Evolutionary conservation across 2,329 filamentous ascomycete genomes (phyloP).

Genomic region (Diaporthe humulicola): DNA sequence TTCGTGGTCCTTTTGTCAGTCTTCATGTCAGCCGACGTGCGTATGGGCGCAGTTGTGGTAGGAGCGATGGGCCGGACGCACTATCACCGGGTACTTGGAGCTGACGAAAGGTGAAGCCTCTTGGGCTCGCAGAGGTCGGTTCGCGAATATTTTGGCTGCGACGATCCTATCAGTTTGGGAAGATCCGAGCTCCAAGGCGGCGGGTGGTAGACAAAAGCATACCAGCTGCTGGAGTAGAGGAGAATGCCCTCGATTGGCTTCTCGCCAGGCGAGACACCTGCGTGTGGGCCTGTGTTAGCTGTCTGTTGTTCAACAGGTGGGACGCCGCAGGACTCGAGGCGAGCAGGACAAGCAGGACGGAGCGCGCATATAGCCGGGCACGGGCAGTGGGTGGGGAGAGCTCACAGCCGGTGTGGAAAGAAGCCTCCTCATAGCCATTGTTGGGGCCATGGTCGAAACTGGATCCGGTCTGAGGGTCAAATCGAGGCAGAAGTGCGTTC

Average conservation of each 20-base stretch:
- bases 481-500: slow-evolving; percentile 27
- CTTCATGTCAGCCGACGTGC: slow-evolving; percentile 41
- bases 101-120: slow-evolving; percentile 90
- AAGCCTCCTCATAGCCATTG: slow-evolving; percentile 74
- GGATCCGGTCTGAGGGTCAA: slow-evolving; percentile 44
- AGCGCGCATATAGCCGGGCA: slow-evolving; percentile 23
- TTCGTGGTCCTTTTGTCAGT: slow-evolving; percentile 84
- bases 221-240: slow-evolving; percentile 86
- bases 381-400: slow-evolving; percentile 43
- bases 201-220: slow-evolving; percentile 53
- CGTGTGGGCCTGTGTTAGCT: slow-evolving; percentile 44
- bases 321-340: slow-evolving; percentile 2
- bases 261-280: slow-evolving; percentile 75
- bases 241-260: slow-evolving; percentile 83
- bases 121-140: slow-evolving; percentile 89
- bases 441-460: slow-evolving; percentile 67
- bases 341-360: slow-evolving; percentile 8
- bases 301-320: slow-evolving; percentile 30
- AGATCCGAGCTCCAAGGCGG: neutral
- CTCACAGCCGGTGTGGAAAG: slow-evolving; percentile 69
- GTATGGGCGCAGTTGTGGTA: neutral
- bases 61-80: slow-evolving; percentile 62
- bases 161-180: slow-evolving; percentile 32
- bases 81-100: slow-evolving; percentile 94
- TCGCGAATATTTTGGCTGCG: slow-evolving; percentile 86